Percentiles rank a stretch among this genome's conserved stretches.
Evolutionary conservation across 306 rosid species (phyloP).

Genomic region (Prunus salicina): DNA sequence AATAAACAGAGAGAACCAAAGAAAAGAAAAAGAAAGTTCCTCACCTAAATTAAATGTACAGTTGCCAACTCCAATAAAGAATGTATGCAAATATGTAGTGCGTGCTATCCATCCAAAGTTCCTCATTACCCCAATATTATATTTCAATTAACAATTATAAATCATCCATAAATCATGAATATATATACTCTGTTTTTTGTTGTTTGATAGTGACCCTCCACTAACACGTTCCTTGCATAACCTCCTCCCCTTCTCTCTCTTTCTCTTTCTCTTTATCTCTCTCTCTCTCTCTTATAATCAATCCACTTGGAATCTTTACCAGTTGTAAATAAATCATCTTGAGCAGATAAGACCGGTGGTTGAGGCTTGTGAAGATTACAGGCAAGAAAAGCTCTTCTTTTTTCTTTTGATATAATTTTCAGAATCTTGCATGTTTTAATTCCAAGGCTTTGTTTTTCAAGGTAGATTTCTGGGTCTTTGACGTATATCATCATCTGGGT

Average conservation of each 20-base stretch:
- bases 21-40: neutral
- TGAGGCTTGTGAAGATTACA: constrained; percentile 38
- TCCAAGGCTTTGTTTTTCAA: constrained; percentile 4
- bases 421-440: constrained; percentile 19
- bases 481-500: constrained; percentile 16
- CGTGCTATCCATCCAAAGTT: neutral
- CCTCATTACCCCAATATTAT: neutral
- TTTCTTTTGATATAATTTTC: constrained; percentile 10
- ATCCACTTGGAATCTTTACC: constrained; percentile 46
- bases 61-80: constrained; percentile 1
- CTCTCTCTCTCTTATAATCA: constrained; percentile 8
- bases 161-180: neutral
- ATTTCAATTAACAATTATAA: neutral
- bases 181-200: neutral
- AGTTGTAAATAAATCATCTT: constrained; percentile 39
- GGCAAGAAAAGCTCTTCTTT: constrained; percentile 29
- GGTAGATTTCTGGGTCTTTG: constrained; percentile 15
- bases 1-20: neutral
- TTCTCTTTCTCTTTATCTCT: neutral
- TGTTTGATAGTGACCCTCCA: constrained; percentile 45
- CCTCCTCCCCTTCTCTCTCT: neutral
- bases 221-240: constrained; percentile 21
- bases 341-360: constrained; percentile 58
- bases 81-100: neutral
- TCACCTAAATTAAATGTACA: neutral